These are phyloP conservation scores for Trichoderma sp. DNA, from an alignment of 2,329 filamentous ascomycete species.

Conservation along the genomic window DNA sequence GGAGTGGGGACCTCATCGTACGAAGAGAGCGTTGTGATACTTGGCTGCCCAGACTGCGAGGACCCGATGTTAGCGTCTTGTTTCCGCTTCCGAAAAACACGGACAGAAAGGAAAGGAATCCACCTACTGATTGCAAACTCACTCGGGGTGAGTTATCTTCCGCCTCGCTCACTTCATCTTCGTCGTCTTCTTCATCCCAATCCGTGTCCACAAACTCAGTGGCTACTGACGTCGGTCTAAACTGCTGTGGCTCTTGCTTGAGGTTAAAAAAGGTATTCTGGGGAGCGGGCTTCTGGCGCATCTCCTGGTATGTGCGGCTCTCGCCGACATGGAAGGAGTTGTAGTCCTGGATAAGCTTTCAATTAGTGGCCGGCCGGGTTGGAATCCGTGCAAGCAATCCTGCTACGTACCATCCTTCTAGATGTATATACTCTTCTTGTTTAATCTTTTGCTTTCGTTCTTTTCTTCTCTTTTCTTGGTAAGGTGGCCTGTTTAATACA, in stretches of 20 bases:
- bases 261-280: slow-evolving; percentile 62
- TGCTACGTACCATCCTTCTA: slow-evolving; percentile 35
- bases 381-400: too few species aligned
- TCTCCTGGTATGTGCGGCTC: slow-evolving; percentile 45
- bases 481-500: not conserved
- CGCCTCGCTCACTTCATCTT: slow-evolving; percentile 55
- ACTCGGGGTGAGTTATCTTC: slow-evolving; percentile 66
- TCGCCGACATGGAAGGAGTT: slow-evolving; percentile 37
- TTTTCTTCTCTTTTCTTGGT: not conserved
- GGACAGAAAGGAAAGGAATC: not conserved
- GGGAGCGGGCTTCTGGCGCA: slow-evolving; percentile 50
- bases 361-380: not conserved
- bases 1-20: slow-evolving; percentile 83
- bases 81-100: not conserved
- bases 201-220: slow-evolving; percentile 81
- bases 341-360: slow-evolving; percentile 33
- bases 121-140: slow-evolving; percentile 70
- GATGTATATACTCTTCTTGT: not conserved
- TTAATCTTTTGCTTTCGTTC: not conserved
- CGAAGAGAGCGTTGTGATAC: slow-evolving; percentile 82
- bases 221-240: slow-evolving; percentile 65
- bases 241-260: slow-evolving; percentile 46
- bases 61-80: not conserved
- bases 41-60: slow-evolving; percentile 64
- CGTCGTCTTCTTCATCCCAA: slow-evolving; percentile 53